These are phyloP conservation scores for Camelina laxa DNA, from an alignment of 345 rosid species.

Conservation along the genomic window DNA sequence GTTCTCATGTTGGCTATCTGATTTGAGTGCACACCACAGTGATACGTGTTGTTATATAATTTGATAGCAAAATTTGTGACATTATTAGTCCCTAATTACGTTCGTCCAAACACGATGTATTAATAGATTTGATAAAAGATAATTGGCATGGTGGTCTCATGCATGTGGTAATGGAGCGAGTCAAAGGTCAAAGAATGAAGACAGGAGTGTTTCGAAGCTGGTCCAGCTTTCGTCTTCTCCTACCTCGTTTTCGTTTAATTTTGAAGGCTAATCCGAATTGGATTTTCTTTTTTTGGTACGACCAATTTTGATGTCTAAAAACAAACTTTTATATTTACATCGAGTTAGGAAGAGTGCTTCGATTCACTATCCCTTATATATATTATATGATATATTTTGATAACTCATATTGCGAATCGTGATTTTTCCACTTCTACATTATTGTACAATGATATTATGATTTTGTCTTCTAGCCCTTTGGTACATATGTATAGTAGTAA, in stretches of 20 bases:
- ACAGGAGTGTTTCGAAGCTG: slow-evolving; percentile 37
- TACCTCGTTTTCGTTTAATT: slow-evolving; percentile 16
- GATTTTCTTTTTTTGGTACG: neutral
- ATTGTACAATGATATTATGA: neutral
- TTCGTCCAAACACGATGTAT: slow-evolving; percentile 8
- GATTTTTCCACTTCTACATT: slow-evolving; percentile 18
- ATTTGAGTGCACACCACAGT: neutral
- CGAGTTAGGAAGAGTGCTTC: neutral
- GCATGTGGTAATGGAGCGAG: slow-evolving; percentile 39
- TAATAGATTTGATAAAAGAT: slow-evolving; percentile 27
- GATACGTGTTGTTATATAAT: slow-evolving; percentile 6
- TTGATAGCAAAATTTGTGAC: slow-evolving; percentile 7
- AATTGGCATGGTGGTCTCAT: slow-evolving; percentile 19
- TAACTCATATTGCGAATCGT: slow-evolving; percentile 12
- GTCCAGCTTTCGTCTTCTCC: slow-evolving; percentile 37
- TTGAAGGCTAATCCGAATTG: neutral
- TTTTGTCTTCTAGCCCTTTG: slow-evolving; percentile 6
- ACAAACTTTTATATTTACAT: neutral
- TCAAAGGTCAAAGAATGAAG: slow-evolving; percentile 42
- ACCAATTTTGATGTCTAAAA: no score
- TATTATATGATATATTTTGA: neutral
- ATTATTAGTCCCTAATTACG: slow-evolving; percentile 23
- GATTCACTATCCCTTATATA: neutral
- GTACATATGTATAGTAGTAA: neutral
- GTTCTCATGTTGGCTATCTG: neutral